phyloP scores from a whole-genome alignment of 495 filamentous ascomycete species.

The Penicillium canariense region DNA sequence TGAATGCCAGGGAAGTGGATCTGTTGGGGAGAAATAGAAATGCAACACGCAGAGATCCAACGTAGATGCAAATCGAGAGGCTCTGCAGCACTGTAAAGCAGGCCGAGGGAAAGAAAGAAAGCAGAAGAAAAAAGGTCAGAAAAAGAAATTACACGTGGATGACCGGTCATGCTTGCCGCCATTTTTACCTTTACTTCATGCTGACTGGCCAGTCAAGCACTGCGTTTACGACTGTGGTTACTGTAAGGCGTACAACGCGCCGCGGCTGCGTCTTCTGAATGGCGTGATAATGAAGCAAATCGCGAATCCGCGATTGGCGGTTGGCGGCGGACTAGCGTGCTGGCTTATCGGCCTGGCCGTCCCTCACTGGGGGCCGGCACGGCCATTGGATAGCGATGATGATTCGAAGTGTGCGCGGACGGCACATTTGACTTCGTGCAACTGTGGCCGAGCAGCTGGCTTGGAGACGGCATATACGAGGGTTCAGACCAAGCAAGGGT shows the following conservation, averaged over 20 bases:
- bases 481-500: too few relatives aligned
- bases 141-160: slow-evolving; percentile 1
- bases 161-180: background rate
- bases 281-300: slow-evolving; percentile 11
- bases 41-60: background rate
- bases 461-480: too few relatives aligned
- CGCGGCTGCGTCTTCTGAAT: background rate
- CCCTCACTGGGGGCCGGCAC: too few relatives aligned
- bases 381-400: background rate
- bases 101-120: background rate
- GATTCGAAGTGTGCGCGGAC: background rate
- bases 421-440: background rate
- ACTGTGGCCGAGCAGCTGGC: background rate
- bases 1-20: background rate
- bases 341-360: slow-evolving; percentile 2
- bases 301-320: slow-evolving; percentile 1
- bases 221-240: too few relatives aligned
- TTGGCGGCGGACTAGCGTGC: background rate
- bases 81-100: slow-evolving; percentile 2
- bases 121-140: background rate
- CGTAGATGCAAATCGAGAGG: background rate
- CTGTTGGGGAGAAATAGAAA: background rate
- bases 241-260: too few relatives aligned
- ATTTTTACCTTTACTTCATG: background rate
- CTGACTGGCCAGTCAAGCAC: background rate